A percentile compares a stretch with the other conserved stretches of the same genome.
phyloP scores from a whole-genome alignment of 2,329 filamentous ascomycete genomes.

The Pseudogymnoascus sp. region DNA sequence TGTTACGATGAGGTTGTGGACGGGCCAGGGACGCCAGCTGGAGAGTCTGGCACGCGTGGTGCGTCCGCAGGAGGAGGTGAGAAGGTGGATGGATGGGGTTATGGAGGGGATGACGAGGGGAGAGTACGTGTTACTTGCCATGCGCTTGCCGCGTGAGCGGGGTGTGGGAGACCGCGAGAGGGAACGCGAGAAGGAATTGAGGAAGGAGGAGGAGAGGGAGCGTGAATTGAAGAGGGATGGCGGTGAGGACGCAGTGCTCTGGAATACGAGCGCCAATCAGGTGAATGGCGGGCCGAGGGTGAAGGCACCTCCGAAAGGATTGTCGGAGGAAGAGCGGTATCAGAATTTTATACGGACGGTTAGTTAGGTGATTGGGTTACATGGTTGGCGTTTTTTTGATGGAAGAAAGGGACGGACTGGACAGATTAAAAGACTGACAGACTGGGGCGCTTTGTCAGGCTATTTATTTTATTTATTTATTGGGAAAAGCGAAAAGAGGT shows the following conservation, averaged over 20 bases:
- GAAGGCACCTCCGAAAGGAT: slow-evolving; percentile 17
- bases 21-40: slow-evolving; percentile 46
- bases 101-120: slow-evolving; percentile 62
- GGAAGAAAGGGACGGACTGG: neutral
- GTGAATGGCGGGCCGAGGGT: slow-evolving; percentile 3
- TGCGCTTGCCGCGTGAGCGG: slow-evolving; percentile 48
- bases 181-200: slow-evolving; percentile 19
- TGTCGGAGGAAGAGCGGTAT: slow-evolving; percentile 39
- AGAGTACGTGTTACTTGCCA: slow-evolving; percentile 58
- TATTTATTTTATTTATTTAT: neutral
- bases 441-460: neutral
- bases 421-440: neutral
- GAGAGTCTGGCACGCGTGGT: slow-evolving; percentile 55
- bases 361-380: neutral
- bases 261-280: slow-evolving; percentile 26
- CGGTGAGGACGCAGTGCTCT: slow-evolving; percentile 26
- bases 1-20: slow-evolving; percentile 53
- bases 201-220: slow-evolving; percentile 15
- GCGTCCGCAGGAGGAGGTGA: slow-evolving; percentile 53
- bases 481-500: neutral
- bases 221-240: slow-evolving; percentile 19
- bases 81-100: slow-evolving; percentile 59
- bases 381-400: neutral
- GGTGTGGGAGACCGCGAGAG: slow-evolving; percentile 10
- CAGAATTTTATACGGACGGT: slow-evolving; percentile 33